Evolutionary conservation across 2,329 filamentous ascomycete genomes (phyloP).

Genomic region (Pseudophaeomoniella oleicola): DNA sequence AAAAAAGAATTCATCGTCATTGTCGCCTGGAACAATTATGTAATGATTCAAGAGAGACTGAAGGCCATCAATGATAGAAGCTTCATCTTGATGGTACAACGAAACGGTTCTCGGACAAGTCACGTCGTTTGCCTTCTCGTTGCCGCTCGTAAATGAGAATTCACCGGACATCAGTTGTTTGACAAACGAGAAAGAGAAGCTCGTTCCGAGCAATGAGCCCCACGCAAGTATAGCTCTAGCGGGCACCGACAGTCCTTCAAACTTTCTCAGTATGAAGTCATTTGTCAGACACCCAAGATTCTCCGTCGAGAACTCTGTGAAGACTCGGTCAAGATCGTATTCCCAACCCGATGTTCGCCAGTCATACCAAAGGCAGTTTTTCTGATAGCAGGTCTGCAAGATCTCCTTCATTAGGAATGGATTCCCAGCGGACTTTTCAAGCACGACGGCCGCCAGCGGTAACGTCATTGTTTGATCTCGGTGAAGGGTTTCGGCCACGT

Average conservation of each 20-base stretch:
- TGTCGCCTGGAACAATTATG: constrained; percentile 66
- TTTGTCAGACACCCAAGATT: constrained; percentile 69
- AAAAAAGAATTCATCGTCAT: constrained; percentile 77
- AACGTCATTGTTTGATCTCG: constrained; percentile 56
- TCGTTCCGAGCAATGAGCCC: constrained; percentile 68
- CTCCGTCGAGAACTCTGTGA: constrained; percentile 67
- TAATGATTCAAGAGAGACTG: constrained; percentile 68
- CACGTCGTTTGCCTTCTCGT: constrained; percentile 19
- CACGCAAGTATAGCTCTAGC: constrained; percentile 72
- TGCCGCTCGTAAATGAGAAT: constrained; percentile 39
- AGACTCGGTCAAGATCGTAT: constrained; percentile 73
- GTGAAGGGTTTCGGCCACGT: constrained; percentile 69
- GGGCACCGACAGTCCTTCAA: constrained; percentile 59
- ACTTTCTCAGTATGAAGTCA: constrained; percentile 63
- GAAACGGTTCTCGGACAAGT: constrained; percentile 24
- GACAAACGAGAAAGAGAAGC: constrained; percentile 72
- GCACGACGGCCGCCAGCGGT: constrained; percentile 67
- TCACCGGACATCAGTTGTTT: constrained; percentile 63
- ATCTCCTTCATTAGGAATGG: constrained; percentile 88
- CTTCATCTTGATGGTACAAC: constrained; percentile 45
- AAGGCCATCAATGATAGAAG: constrained; percentile 62
- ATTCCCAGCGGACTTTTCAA: constrained; percentile 78
- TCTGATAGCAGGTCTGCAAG: constrained; percentile 72
- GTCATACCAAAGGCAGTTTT: constrained; percentile 80
- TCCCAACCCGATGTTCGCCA: constrained; percentile 72